Conservation (phyloP, 805 yeast species). For the Diddensiella transvaalensis region DNA sequence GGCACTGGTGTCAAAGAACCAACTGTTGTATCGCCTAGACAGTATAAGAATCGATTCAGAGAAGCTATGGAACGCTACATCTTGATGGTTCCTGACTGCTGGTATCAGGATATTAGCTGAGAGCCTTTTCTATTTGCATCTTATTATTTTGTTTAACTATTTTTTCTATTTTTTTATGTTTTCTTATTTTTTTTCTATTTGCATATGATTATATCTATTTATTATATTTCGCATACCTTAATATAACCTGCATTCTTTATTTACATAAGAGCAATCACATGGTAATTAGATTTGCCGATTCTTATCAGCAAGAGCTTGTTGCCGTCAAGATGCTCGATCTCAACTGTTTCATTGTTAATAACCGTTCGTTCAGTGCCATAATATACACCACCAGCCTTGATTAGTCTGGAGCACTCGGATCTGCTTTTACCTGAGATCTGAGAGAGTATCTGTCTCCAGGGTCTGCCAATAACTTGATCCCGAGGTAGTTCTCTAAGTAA, state of each 20-base stretch:
- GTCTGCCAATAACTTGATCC: slow-evolving; percentile 37
- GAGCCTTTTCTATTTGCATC: not conserved
- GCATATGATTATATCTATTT: not conserved
- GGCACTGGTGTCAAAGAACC: slow-evolving; percentile 82
- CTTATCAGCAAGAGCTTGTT: slow-evolving; percentile 60
- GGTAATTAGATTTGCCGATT: slow-evolving; percentile 59
- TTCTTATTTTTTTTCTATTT: not conserved
- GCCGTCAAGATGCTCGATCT: slow-evolving; percentile 52
- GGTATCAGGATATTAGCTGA: slow-evolving; percentile 27
- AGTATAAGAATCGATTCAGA: slow-evolving; percentile 87
- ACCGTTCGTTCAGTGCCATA: slow-evolving; percentile 56
- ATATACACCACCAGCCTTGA: slow-evolving; percentile 71
- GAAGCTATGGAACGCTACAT: slow-evolving; percentile 98
- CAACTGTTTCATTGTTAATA: slow-evolving; percentile 50
- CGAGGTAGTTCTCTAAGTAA: slow-evolving; percentile 42
- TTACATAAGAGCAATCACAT: slow-evolving; percentile 27
- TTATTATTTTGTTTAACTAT: slow-evolving; percentile 1
- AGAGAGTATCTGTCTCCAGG: slow-evolving; percentile 53
- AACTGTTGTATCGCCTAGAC: slow-evolving; percentile 95
- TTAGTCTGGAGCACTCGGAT: slow-evolving; percentile 56
- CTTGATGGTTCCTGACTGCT: slow-evolving; percentile 82
- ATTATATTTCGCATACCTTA: not conserved
- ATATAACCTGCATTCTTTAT: not conserved
- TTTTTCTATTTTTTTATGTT: slow-evolving; percentile 8
- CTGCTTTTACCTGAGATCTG: slow-evolving; percentile 39